These are phyloP conservation scores for Torulaspora delbrueckii DNA, from an alignment of 805 yeast species.

Conservation along the genomic window DNA sequence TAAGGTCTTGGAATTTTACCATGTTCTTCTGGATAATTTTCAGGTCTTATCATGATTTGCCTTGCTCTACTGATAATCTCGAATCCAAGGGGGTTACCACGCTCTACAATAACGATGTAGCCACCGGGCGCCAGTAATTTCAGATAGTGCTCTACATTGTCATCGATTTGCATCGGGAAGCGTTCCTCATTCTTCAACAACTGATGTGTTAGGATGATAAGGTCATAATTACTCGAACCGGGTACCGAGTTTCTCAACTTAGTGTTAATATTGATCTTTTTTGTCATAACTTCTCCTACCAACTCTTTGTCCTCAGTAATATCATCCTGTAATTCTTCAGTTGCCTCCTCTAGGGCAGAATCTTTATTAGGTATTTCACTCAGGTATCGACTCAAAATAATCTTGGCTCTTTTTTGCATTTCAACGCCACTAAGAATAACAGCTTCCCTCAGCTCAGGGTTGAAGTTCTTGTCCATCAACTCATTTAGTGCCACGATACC, in stretches of 20 bases:
- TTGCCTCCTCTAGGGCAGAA: slow-evolving; percentile 8
- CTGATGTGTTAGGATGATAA: slow-evolving; percentile 80
- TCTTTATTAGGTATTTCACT: slow-evolving; percentile 40
- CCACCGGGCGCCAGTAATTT: slow-evolving; percentile 72
- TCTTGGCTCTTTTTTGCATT: slow-evolving; percentile 78
- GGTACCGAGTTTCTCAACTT: slow-evolving; percentile 53
- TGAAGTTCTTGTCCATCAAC: slow-evolving; percentile 60
- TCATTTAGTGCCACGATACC: slow-evolving; percentile 88
- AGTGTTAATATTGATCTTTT: slow-evolving; percentile 50
- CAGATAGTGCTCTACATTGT: slow-evolving; percentile 53
- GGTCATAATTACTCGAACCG: slow-evolving; percentile 54
- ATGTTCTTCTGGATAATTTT: slow-evolving; percentile 47
- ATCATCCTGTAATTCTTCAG: slow-evolving; percentile 21
- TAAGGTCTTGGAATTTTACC: slow-evolving; percentile 71
- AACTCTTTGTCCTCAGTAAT: slow-evolving; percentile 33
- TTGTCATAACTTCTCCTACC: slow-evolving; percentile 53
- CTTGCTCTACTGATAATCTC: slow-evolving; percentile 87
- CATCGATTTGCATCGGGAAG: slow-evolving; percentile 73
- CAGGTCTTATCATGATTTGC: slow-evolving; percentile 86
- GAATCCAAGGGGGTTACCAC: slow-evolving; percentile 87
- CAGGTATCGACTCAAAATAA: slow-evolving; percentile 64
- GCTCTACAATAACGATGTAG: slow-evolving; percentile 69
- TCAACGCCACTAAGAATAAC: slow-evolving; percentile 64
- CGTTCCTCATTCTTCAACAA: slow-evolving; percentile 53
- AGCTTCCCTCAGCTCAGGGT: slow-evolving; percentile 61